Evolutionary conservation across 108 stramenopile genomes (phyloP).

Genomic region (Fragilaria radians): DNA sequence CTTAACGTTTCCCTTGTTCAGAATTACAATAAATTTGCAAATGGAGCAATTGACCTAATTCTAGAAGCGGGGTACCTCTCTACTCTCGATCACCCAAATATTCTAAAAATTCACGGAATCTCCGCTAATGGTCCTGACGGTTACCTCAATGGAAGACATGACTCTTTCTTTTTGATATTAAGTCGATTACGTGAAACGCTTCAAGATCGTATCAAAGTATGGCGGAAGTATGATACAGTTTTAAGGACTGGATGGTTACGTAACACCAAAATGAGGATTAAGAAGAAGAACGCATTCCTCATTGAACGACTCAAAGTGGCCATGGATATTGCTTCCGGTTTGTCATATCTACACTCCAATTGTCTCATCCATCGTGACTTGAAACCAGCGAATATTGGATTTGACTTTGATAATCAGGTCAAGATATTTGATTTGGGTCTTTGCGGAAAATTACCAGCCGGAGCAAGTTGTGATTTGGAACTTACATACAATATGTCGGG

Average conservation of each 20-base stretch:
- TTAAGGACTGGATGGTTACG: not conserved
- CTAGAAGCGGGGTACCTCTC: conserved; percentile 52
- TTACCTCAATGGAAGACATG: not conserved
- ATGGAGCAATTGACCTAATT: not conserved
- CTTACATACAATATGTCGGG: no score
- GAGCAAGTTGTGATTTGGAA: no score
- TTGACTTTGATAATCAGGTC: conserved; percentile 32
- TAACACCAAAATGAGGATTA: not conserved
- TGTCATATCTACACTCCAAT: conserved; percentile 31
- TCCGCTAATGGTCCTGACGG: not conserved
- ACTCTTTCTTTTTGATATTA: not conserved
- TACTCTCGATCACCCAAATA: conserved; percentile 48
- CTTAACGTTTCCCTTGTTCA: not conserved
- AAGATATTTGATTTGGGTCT: conserved; percentile 68
- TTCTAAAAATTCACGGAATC: conserved; percentile 22
- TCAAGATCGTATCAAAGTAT: not conserved
- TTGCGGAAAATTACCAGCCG: not conserved
- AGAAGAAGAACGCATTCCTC: conserved; percentile 13
- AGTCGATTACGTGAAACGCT: not conserved
- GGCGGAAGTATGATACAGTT: not conserved
- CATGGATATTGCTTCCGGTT: conserved; percentile 37
- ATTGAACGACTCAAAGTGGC: conserved; percentile 27
- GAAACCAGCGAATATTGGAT: conserved; percentile 57
- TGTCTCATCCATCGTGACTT: conserved; percentile 49
- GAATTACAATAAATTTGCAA: not conserved